Evolutionary conservation across 352 stramenopile genomes (phyloP).

Genomic region (Thalassiosira mediterranea): DNA sequence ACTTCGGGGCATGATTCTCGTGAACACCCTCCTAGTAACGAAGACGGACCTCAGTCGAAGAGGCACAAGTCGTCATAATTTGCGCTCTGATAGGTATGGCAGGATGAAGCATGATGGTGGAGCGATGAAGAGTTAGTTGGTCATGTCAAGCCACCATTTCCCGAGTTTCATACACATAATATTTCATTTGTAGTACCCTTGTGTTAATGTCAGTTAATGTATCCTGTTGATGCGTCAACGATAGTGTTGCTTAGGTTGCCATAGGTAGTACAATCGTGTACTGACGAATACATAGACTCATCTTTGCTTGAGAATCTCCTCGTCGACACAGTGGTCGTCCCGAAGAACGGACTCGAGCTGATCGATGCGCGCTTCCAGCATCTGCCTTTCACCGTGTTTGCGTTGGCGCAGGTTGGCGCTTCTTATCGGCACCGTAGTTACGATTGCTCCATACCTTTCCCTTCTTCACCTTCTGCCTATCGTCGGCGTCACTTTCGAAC

Average conservation of each 20-base stretch:
- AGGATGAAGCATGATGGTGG: background rate
- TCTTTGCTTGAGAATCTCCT: background rate
- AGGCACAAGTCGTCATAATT: background rate
- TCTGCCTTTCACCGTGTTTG: slow-evolving; percentile 19
- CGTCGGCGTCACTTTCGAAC: background rate
- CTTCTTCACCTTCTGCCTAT: slow-evolving; percentile 1
- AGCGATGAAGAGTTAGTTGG: background rate
- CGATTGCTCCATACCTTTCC: slow-evolving; percentile 37
- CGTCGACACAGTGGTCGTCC: slow-evolving; percentile 10
- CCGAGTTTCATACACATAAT: background rate
- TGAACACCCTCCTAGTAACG: background rate
- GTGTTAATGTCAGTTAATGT: too few species aligned
- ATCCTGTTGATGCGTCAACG: background rate
- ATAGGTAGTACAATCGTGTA: background rate
- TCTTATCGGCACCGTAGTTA: slow-evolving; percentile 39
- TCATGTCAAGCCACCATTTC: background rate
- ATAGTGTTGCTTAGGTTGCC: background rate
- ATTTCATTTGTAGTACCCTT: too few species aligned
- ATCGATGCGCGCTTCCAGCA: slow-evolving; percentile 21
- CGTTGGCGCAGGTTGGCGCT: slow-evolving; percentile 26
- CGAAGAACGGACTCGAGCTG: slow-evolving; percentile 23
- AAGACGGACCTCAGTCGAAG: background rate
- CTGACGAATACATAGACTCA: background rate
- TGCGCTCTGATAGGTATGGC: background rate
- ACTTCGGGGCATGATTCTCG: too few species aligned